These are phyloP conservation scores for Capsicum pubescens DNA, from an alignment of 257 asterid species.

Conservation along the genomic window DNA sequence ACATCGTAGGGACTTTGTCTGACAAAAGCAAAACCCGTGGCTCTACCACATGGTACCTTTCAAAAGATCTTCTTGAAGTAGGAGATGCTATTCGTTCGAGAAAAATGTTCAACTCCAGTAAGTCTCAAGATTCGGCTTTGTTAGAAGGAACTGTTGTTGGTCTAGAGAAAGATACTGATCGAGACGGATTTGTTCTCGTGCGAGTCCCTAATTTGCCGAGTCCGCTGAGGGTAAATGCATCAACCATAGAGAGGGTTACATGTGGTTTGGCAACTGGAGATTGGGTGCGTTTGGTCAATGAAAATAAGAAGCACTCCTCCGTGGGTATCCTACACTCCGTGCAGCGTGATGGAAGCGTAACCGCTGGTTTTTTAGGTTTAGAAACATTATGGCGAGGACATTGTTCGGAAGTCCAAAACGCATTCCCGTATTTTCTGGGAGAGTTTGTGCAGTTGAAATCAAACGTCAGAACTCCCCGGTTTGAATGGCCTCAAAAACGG, in stretches of 20 bases:
- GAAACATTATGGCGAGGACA: constrained; percentile 62
- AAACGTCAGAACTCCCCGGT: constrained; percentile 47
- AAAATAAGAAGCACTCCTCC: constrained; percentile 45
- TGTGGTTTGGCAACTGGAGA: constrained; percentile 64
- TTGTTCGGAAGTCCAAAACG: constrained; percentile 50
- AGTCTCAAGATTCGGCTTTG: constrained; percentile 44
- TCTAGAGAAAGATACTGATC: constrained; percentile 58
- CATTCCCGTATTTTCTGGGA: constrained; percentile 50
- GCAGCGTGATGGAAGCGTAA: constrained; percentile 52
- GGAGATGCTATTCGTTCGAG: constrained; percentile 68
- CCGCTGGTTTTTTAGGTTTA: constrained; percentile 58
- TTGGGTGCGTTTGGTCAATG: constrained; percentile 57
- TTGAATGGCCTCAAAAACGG: constrained; percentile 62
- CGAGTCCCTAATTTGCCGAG: constrained; percentile 49
- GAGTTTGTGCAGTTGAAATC: constrained; percentile 56
- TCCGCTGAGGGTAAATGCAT: constrained; percentile 50
- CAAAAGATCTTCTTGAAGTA: constrained; percentile 60
- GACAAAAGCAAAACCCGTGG: constrained; percentile 46
- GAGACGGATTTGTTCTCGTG: constrained; percentile 52
- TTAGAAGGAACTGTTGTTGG: constrained; percentile 62
- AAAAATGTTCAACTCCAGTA: constrained; percentile 39
- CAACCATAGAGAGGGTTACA: constrained; percentile 58
- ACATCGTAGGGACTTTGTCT: constrained; percentile 42
- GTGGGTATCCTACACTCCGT: constrained; percentile 61
- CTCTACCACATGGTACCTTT: constrained; percentile 58